phyloP scores from a whole-genome alignment of 768 basidiomycete species.

The Harrya chromipes region DNA sequence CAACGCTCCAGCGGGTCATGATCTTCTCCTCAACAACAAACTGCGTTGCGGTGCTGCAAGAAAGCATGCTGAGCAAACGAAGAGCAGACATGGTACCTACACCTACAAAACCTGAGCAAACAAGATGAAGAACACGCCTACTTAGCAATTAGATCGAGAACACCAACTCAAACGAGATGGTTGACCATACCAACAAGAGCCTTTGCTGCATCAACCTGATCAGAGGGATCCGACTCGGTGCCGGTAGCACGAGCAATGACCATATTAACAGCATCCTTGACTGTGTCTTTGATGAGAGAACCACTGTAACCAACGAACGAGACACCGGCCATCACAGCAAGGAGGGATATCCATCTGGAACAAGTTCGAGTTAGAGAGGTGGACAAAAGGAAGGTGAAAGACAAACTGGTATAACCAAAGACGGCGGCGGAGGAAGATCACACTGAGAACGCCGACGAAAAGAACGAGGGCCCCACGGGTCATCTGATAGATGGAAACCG shows the following conservation, averaged over 20 bases:
- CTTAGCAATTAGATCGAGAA: constrained; percentile 13
- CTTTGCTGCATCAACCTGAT: constrained; percentile 61
- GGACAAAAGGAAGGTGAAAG: constrained; percentile 4
- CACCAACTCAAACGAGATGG: constrained; percentile 11
- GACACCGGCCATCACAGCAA: constrained; percentile 85
- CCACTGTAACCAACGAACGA: constrained; percentile 86
- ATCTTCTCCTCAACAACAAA: constrained; percentile 98
- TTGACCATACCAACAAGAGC: constrained; percentile 62
- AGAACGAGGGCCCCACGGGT: constrained; percentile 89
- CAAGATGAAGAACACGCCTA: constrained; percentile 86
- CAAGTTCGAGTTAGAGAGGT: background rate
- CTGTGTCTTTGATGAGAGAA: constrained; percentile 75
- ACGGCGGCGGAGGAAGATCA: constrained; percentile 82
- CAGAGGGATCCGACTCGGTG: constrained; percentile 43
- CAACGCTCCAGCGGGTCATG: constrained; percentile 80
- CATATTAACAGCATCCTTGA: constrained; percentile 43
- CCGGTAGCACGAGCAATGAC: constrained; percentile 19
- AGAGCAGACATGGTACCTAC: background rate
- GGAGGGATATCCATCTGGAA: constrained; percentile 81
- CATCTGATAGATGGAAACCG: constrained; percentile 98
- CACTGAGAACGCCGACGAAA: constrained; percentile 89
- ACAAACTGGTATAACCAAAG: constrained; percentile 84
- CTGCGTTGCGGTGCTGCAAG: constrained; percentile 76
- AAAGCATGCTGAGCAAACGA: background rate
- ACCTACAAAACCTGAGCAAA: constrained; percentile 93